These are phyloP conservation scores for Castanospermum australe DNA, from an alignment of 306 rosid genomes.

Conservation along the genomic window DNA sequence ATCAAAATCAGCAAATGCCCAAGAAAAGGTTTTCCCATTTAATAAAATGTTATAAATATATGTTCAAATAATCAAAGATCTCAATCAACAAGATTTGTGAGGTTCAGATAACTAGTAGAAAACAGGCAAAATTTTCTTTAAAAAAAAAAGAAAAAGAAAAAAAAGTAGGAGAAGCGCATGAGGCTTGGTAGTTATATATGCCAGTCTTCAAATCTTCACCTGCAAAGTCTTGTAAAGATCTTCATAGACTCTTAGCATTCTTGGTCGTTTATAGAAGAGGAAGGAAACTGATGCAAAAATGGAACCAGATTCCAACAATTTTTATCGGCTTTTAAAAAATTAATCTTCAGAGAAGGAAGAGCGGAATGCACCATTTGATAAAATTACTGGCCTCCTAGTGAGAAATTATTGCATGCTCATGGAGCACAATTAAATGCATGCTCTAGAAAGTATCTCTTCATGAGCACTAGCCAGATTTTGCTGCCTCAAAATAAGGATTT, in stretches of 20 bases:
- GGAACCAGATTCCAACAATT: background rate
- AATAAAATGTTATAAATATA: background rate
- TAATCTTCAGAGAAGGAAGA: background rate
- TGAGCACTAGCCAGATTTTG: background rate
- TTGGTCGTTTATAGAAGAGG: background rate
- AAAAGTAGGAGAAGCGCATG: background rate
- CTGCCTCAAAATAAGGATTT: background rate
- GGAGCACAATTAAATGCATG: no score
- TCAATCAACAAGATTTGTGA: conserved; percentile 5
- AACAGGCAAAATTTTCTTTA: background rate
- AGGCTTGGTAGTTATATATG: background rate
- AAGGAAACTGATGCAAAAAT: background rate
- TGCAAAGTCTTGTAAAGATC: background rate
- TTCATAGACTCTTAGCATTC: background rate
- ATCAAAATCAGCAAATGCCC: conserved; percentile 31
- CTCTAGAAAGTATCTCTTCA: no score
- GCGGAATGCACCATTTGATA: background rate
- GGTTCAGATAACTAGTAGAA: conserved; percentile 30
- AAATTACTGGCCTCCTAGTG: background rate
- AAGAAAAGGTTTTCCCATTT: conserved; percentile 38
- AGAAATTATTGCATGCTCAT: no score
- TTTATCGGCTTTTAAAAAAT: background rate
- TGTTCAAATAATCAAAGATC: conserved; percentile 27
- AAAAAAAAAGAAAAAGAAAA: background rate
- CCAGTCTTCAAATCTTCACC: background rate